Evolutionary conservation across 108 stramenopile genomes (phyloP), one percentile per base, ranked within the genome.

Genomic region (Fistulifera pelliculosa): DNA sequence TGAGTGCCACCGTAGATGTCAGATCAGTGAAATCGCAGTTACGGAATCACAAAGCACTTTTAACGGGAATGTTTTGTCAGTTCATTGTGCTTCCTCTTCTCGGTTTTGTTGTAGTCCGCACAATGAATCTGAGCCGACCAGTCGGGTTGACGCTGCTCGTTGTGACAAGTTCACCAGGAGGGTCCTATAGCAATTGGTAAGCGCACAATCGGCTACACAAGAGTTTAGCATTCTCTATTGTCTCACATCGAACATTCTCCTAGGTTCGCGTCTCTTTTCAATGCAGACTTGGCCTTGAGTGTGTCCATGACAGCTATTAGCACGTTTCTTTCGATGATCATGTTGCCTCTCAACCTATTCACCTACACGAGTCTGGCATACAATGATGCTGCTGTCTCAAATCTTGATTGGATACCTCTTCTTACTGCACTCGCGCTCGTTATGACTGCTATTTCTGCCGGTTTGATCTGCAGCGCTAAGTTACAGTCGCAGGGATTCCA

Each of bases 281-380:
- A 95, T 68, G 84, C 86, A 16, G 90, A 93, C 56, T 70, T 95
- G 43, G 88, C 90, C 1, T 50, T 95, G 41, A 69, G 66, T 40
- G 90, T 95, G 12, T 84, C 90, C 23, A 90, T 95, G 90, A 95
- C 94, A 1, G 87, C 89, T 1, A 82, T 90, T 25, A 72, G 74
- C 27, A 95, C 94, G 0, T 49, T 90, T 12, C 53, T 86, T 25
- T 71, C 72, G 41, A 53, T 74, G 12, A 50, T 79, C 1, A 68
- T 90, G 38, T 71, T 95, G 7, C 94, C 94, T 0, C 54, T 73
- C 0, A 95, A 95, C 52, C 57, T 95, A 0, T 44, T 89, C 8
- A 47, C 93, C 8, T 93, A 93, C 58, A 70, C 87, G 47, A 81
- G 76, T 22, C 54, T 76, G 24, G 62, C 83, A 12, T 92, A 87